Percentiles rank a stretch among this genome's conserved stretches.
These are phyloP conservation scores for Populus hybrid DNA, from an alignment of 441 rosid species.

Conservation along the genomic window DNA sequence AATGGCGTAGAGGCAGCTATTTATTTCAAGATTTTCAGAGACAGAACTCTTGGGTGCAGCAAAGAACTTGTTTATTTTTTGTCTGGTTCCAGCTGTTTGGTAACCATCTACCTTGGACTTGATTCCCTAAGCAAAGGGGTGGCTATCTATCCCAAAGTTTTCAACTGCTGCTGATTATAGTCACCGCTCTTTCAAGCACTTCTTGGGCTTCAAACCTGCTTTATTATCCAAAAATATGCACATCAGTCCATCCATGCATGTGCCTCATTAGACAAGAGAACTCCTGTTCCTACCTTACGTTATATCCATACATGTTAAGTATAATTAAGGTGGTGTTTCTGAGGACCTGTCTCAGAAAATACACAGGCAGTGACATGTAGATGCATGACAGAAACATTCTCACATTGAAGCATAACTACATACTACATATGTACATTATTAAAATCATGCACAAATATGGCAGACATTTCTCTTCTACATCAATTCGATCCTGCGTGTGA, in stretches of 20 bases:
- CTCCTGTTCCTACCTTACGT: background rate
- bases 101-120: conserved; percentile 25
- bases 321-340: background rate
- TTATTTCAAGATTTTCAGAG: conserved; percentile 21
- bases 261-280: conserved; percentile 11
- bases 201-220: conserved; percentile 21
- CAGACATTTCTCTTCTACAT: conserved; percentile 17
- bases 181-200: conserved; percentile 23
- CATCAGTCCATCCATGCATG: conserved; percentile 17
- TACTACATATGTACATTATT: background rate
- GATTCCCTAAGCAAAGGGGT: conserved; percentile 22
- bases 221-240: conserved; percentile 17
- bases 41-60: conserved; percentile 51
- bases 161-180: conserved; percentile 21
- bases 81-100: conserved; percentile 29
- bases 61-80: conserved; percentile 25
- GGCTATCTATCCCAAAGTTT: conserved; percentile 35
- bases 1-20: conserved; percentile 18
- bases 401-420: background rate
- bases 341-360: background rate
- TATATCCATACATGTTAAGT: background rate
- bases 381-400: background rate
- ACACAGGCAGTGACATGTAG: background rate
- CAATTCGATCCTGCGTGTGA: conserved; percentile 9
- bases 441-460: conserved; percentile 12